phyloP scores from a whole-genome alignment of 805 yeast species.

The Wickerhamiella parazyma region DNA sequence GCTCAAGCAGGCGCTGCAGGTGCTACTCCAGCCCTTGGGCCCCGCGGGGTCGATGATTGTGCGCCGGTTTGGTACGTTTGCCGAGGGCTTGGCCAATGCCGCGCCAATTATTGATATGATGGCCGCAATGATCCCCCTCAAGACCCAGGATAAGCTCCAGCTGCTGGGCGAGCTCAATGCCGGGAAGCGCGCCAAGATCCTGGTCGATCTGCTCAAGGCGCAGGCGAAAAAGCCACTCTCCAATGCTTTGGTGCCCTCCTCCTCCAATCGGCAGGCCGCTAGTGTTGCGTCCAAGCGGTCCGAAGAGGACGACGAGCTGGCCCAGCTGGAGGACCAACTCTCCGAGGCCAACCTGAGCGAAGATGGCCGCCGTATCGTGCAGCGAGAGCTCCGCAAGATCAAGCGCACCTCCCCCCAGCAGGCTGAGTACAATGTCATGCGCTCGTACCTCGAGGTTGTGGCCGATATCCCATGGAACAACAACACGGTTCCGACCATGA shows the following conservation, averaged over 20 bases:
- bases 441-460: conserved; percentile 30
- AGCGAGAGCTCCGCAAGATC: conserved; percentile 28
- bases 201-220: conserved; percentile 14
- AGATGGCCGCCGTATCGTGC: conserved; percentile 27
- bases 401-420: conserved; percentile 29
- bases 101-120: conserved; percentile 26
- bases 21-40: conserved; percentile 11
- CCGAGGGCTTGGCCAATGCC: conserved; percentile 18
- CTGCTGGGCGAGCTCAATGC: conserved; percentile 22
- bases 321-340: conserved; percentile 22
- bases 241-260: neutral
- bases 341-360: conserved; percentile 18
- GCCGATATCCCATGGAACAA: conserved; percentile 30
- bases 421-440: conserved; percentile 31
- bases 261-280: neutral
- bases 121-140: conserved; percentile 26
- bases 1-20: conserved; percentile 12
- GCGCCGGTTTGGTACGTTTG: conserved; percentile 15
- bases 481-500: conserved; percentile 15
- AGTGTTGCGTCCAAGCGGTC: neutral
- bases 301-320: conserved; percentile 28
- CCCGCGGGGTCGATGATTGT: conserved; percentile 9
- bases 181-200: conserved; percentile 16
- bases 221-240: conserved; percentile 11
- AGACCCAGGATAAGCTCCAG: conserved; percentile 21